Conservation (phyloP, 345 rosid species). For the Citrus mangshanensis region DNA sequence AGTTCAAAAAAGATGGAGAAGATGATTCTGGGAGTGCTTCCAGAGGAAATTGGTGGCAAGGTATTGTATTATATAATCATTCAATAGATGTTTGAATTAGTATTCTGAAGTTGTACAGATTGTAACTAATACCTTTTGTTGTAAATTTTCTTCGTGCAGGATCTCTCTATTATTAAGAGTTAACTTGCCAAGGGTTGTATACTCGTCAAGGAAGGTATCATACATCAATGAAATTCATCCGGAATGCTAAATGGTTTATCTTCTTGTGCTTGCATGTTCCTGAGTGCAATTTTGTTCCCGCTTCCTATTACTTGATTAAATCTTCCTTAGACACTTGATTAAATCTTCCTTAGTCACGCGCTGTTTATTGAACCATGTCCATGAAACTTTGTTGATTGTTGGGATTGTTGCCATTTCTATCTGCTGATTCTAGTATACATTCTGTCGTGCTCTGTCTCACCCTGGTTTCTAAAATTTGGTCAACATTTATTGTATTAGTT, state of each 20-base stretch:
- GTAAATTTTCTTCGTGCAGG: conserved; percentile 29
- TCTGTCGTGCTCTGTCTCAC: neutral
- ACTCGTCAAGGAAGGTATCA: conserved; percentile 25
- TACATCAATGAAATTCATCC: neutral
- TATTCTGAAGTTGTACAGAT: neutral
- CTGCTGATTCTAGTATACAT: neutral
- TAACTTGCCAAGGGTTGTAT: conserved; percentile 9
- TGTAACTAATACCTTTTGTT: neutral
- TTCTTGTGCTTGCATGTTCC: neutral
- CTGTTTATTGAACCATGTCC: neutral
- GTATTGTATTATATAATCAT: conserved; percentile 29
- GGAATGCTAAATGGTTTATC: neutral
- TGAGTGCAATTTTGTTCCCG: neutral
- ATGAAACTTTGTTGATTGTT: neutral
- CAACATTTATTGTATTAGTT: neutral
- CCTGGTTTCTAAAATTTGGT: neutral
- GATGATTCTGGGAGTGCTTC: conserved; percentile 80
- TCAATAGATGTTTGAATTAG: neutral
- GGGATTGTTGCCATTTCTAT: neutral
- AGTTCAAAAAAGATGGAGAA: conserved; percentile 67
- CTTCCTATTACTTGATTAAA: neutral
- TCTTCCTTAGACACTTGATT: neutral
- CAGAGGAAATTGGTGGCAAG: conserved; percentile 99
- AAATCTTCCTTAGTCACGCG: neutral
- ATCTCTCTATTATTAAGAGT: conserved; percentile 53